These are phyloP conservation scores for Spongispora temasekensis DNA, from an alignment of 1,284 basidiomycete genomes.

Conservation along the genomic window DNA sequence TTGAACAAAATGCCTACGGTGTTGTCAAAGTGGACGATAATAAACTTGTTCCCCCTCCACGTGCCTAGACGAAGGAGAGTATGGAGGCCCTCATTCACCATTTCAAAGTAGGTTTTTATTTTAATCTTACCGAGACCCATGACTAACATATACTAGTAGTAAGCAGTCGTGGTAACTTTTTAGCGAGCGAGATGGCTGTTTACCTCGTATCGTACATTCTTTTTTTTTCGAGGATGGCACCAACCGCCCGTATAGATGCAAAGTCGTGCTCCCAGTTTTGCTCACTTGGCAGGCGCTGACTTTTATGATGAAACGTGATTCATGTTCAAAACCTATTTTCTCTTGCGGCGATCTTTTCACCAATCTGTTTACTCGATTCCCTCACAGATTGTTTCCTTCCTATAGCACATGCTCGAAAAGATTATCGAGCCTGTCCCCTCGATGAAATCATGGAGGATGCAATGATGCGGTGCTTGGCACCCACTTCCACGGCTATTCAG, in stretches of 20 bases:
- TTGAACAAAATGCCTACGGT: constrained; percentile 1
- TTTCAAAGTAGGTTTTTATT: constrained; percentile 72
- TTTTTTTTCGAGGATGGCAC: constrained; percentile 66
- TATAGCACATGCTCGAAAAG: no score
- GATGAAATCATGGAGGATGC: no score
- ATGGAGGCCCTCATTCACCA: constrained; percentile 99
- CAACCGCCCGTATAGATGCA: constrained; percentile 92
- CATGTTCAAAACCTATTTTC: neutral
- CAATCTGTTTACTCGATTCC: no score
- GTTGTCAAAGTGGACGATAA: neutral
- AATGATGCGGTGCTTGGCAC: no score
- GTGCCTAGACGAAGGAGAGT: constrained; percentile 98
- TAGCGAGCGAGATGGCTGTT: constrained; percentile 97
- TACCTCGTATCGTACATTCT: constrained; percentile 83
- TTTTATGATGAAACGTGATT: constrained; percentile 91
- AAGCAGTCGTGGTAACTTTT: constrained; percentile 75
- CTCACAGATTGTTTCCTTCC: no score
- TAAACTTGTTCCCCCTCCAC: constrained; percentile 87
- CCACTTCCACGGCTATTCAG: no score
- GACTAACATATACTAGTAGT: constrained; percentile 6
- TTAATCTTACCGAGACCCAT: constrained; percentile 2
- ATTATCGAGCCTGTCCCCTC: no score
- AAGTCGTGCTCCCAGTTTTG: constrained; percentile 93
- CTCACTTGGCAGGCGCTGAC: constrained; percentile 91
- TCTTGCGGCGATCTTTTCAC: no score